Evolutionary conservation across 345 rosid species (phyloP).

Genomic region (Limnanthes douglasii): DNA sequence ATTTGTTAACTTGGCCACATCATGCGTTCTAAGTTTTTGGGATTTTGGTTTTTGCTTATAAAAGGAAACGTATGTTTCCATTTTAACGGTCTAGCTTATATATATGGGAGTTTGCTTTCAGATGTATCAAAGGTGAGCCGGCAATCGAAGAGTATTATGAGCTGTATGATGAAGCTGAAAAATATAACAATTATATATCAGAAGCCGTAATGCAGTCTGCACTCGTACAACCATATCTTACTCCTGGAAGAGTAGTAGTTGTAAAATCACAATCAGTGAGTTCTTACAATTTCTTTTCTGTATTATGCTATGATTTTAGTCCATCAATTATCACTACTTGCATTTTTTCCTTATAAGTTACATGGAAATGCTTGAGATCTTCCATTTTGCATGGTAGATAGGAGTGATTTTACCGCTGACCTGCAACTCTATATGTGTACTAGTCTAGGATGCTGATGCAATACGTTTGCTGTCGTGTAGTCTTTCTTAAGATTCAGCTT

Average conservation of each 20-base stretch:
- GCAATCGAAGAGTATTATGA: conserved; percentile 85
- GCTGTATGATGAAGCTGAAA: conserved; percentile 45
- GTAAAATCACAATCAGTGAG: conserved; percentile 75
- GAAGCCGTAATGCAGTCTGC: conserved; percentile 58
- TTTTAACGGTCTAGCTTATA: conserved; percentile 2
- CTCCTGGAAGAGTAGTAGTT: conserved; percentile 68
- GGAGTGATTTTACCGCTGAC: too few species aligned
- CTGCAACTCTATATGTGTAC: too few species aligned
- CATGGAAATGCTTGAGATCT: too few species aligned
- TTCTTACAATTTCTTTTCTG: conserved; percentile 8
- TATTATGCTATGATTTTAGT: conserved; percentile 4
- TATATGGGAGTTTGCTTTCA: conserved; percentile 17
- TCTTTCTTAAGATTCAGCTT: too few species aligned
- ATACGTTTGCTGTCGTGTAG: too few species aligned
- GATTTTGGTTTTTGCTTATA: too few species aligned
- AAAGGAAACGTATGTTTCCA: too few species aligned
- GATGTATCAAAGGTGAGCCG: conserved; percentile 91
- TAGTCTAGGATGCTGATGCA: too few species aligned
- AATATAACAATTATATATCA: conserved; percentile 25
- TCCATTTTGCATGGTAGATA: too few species aligned
- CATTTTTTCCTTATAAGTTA: too few species aligned
- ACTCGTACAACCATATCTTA: conserved; percentile 26
- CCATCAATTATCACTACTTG: neutral
- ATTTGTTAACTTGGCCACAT: too few species aligned
- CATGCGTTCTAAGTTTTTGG: too few species aligned